A percentile compares a stretch with the other conserved stretches of the same genome.
Conservation (phyloP, 805 yeast genomes). For the Lachancea quebecensis region DNA sequence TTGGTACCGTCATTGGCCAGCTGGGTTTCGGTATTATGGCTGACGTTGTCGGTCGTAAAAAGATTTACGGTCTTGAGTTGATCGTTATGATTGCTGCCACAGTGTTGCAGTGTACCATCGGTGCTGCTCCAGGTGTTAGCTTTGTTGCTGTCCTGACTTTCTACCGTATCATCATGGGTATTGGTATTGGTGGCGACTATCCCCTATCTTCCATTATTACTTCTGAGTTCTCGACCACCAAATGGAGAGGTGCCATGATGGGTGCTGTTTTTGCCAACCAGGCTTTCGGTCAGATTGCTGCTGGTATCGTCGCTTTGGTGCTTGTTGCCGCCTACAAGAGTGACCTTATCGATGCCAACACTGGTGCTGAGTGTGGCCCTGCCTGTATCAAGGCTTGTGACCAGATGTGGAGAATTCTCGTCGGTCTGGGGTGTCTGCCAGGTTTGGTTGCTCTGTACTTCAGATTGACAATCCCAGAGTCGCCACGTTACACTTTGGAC, state of each 20-base stretch:
- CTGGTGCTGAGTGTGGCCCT: conserved; percentile 54
- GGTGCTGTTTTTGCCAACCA: conserved; percentile 95
- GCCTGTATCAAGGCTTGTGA: conserved; percentile 74
- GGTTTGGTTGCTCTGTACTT: conserved; percentile 78
- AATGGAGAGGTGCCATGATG: conserved; percentile 98
- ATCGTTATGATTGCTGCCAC: conserved; percentile 79
- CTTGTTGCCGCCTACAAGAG: conserved; percentile 72
- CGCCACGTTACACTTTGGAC: conserved; percentile 86
- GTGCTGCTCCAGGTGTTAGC: conserved; percentile 61
- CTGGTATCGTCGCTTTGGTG: conserved; percentile 76
- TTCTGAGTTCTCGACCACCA: conserved; percentile 87
- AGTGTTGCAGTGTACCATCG: conserved; percentile 67
- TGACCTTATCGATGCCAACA: conserved; percentile 46
- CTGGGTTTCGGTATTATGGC: conserved; percentile 76
- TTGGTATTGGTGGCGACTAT: conserved; percentile 97
- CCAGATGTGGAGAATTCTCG: conserved; percentile 88
- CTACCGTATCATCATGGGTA: conserved; percentile 84
- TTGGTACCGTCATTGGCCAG: conserved; percentile 91
- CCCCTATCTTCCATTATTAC: conserved; percentile 91
- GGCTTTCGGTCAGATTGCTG: conserved; percentile 91
- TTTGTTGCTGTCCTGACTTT: conserved; percentile 69
- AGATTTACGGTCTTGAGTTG: conserved; percentile 79
- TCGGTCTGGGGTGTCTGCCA: conserved; percentile 89
- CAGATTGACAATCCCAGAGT: conserved; percentile 91
- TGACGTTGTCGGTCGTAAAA: conserved; percentile 79